Evolutionary conservation across 176 grass and related monocot species (phyloP), one percentile per base, ranked within the genome.

Genomic region (Rhynchospora tenuis): DNA sequence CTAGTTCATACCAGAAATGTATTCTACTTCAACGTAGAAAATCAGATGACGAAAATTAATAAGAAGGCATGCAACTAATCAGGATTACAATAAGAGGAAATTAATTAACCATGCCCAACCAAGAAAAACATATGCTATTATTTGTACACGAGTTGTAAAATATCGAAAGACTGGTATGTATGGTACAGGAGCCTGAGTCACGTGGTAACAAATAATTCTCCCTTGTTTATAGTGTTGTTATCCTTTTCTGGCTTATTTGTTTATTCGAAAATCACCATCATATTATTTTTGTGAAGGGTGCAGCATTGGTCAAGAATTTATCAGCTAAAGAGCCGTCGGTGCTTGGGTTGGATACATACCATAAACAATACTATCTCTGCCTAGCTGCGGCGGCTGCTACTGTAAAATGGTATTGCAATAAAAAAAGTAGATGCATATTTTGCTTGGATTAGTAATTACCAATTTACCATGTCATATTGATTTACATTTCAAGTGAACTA

Each of bases 301-400:
- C 90, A 67, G 55, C 88, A 68, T 73, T 94, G 82, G 89, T 98
- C 38, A 94, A 93, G 81, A 93, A 89, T 89, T 79, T 98, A 84
- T 92, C 95, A 84, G 92, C 90, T 80, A 94, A 90, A 83, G 95
- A 94, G 58, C 88, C 92, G 84, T 98, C 95, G 84, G 85, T 87
- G 16, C 89, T 98, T 85, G 89, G 95, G 88, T 93, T 98, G 81
- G 90, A 91, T 87, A 90, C 83, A 88, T 98, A 93, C 47, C 89
- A 87, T 83, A 98, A 98, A 81, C 92, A 94, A 80, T 98, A 98
- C 73, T 98, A 98, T 91, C 90, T 94, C 64, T 94, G 95, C 84
- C 87, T 98, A 82, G 95, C 95, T 70, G 87, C 92, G 63, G 90
- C 84, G 55, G 86, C 92, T 63, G 95, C 92, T 84, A 94, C 92